phyloP scores from a whole-genome alignment of 2,329 filamentous ascomycete genomes.

The Pseudogymnoascus sp. region DNA sequence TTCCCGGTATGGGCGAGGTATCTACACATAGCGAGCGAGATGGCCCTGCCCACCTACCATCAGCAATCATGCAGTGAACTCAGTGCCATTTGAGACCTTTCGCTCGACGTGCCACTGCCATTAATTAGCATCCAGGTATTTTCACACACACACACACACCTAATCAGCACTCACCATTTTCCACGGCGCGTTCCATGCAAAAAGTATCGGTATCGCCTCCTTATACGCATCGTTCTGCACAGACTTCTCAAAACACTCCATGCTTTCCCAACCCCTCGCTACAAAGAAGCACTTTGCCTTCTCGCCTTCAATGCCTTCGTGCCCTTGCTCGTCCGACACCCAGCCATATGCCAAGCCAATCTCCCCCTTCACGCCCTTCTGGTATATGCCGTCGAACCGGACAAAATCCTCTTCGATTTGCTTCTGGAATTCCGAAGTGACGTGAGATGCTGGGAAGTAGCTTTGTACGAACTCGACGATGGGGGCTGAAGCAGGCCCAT shows the following conservation, averaged over 20 bases:
- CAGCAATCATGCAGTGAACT: background rate
- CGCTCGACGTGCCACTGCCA: conserved; percentile 12
- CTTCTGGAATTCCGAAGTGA: conserved; percentile 15
- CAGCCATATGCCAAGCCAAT: conserved; percentile 12
- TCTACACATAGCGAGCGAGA: no score
- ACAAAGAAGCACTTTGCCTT: conserved; percentile 17
- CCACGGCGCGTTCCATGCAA: conserved; percentile 15
- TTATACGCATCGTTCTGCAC: conserved; percentile 14
- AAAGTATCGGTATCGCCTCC: conserved; percentile 15
- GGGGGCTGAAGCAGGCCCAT: conserved; percentile 13
- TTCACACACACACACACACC: background rate
- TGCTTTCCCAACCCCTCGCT: conserved; percentile 16
- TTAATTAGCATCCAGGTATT: conserved; percentile 12
- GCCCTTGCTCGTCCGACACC: conserved; percentile 15
- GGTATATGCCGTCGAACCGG: conserved; percentile 15
- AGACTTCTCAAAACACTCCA: conserved; percentile 15
- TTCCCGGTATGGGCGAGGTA: no score
- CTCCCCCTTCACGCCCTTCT: conserved; percentile 11
- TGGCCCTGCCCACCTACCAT: no score
- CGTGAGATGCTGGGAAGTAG: conserved; percentile 16
- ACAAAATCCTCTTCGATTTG: conserved; percentile 15
- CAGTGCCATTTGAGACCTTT: background rate
- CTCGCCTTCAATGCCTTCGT: conserved; percentile 15
- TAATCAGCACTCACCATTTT: conserved; percentile 14
- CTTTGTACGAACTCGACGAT: conserved; percentile 16